These are phyloP conservation scores for Lycium barbarum DNA, from an alignment of 257 asterid genomes.

Conservation along the genomic window DNA sequence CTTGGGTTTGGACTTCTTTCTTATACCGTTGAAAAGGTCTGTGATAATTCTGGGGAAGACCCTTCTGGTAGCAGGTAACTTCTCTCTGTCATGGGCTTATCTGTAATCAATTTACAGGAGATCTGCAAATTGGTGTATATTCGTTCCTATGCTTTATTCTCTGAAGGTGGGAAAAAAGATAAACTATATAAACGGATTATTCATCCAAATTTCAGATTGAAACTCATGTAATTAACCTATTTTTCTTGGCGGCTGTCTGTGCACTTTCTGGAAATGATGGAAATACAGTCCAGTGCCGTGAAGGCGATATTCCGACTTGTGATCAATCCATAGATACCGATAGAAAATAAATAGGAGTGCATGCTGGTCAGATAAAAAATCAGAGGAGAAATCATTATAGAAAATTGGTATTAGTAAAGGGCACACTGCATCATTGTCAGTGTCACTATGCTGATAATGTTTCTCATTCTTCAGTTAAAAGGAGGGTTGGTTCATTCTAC, in stretches of 20 bases:
- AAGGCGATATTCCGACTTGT: too few relatives aligned
- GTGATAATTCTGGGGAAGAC: conserved; percentile 97
- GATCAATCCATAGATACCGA: too few relatives aligned
- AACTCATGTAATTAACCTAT: too few relatives aligned
- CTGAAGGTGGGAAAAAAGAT: too few relatives aligned
- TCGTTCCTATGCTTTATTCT: too few relatives aligned
- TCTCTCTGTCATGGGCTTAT: neutral
- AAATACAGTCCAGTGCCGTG: too few relatives aligned
- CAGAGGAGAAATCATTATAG: neutral
- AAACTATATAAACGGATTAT: too few relatives aligned
- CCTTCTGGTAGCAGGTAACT: conserved; percentile 94
- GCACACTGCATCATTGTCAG: neutral
- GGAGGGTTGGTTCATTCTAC: neutral
- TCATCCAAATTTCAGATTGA: too few relatives aligned
- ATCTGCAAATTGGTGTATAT: neutral
- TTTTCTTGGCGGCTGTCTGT: too few relatives aligned
- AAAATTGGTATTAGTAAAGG: neutral
- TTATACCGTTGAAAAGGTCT: conserved; percentile 67
- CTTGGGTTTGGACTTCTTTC: conserved; percentile 61
- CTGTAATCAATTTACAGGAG: conserved; percentile 5
- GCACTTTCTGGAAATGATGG: too few relatives aligned
- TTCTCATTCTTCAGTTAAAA: neutral
- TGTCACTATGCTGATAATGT: neutral
- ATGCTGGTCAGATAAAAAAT: neutral
- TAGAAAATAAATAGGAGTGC: neutral